These are phyloP conservation scores for Leptomonas pyrrhocoris DNA, from an alignment of 208 protist species.

Conservation along the genomic window DNA sequence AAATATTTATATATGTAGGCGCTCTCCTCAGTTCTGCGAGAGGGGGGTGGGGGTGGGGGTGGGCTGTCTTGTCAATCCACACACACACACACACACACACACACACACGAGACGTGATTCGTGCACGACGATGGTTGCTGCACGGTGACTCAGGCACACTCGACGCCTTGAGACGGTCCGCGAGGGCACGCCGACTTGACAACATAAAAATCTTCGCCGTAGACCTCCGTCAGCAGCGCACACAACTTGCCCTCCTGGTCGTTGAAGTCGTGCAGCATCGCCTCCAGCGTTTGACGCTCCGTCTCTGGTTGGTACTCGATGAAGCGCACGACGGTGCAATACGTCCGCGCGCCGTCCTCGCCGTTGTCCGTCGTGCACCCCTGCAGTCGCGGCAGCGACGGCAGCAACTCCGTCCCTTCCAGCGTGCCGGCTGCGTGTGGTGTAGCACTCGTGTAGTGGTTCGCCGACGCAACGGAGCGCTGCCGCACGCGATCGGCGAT, in stretches of 20 bases:
- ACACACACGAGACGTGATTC: slow-evolving; percentile 1
- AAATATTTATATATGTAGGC: too few relatives aligned
- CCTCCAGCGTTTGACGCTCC: slow-evolving; percentile 44
- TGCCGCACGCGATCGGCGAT: slow-evolving; percentile 27
- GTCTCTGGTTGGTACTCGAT: slow-evolving; percentile 59
- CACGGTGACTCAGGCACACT: slow-evolving; percentile 10
- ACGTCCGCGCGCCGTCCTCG: slow-evolving; percentile 43
- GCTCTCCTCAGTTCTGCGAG: not conserved
- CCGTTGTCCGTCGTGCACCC: slow-evolving; percentile 36
- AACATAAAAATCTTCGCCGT: slow-evolving; percentile 65
- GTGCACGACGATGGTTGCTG: not conserved
- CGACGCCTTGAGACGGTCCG: not conserved
- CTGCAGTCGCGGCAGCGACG: slow-evolving; percentile 69
- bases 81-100: too few relatives aligned
- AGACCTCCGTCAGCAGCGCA: slow-evolving; percentile 55
- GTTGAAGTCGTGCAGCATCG: slow-evolving; percentile 61
- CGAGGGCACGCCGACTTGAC: slow-evolving; percentile 27
- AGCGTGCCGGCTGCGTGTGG: slow-evolving; percentile 12
- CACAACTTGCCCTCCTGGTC: slow-evolving; percentile 76
- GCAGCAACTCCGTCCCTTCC: slow-evolving; percentile 77
- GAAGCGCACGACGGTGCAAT: slow-evolving; percentile 71
- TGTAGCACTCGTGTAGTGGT: not conserved
- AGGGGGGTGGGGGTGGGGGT: too few relatives aligned
- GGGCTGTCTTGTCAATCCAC: too few relatives aligned
- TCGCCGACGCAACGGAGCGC: not conserved